Percentiles rank a stretch among this genome's conserved stretches.
phyloP scores from a whole-genome alignment of 2,329 filamentous ascomycete species.

The Beauveria caledonica region DNA sequence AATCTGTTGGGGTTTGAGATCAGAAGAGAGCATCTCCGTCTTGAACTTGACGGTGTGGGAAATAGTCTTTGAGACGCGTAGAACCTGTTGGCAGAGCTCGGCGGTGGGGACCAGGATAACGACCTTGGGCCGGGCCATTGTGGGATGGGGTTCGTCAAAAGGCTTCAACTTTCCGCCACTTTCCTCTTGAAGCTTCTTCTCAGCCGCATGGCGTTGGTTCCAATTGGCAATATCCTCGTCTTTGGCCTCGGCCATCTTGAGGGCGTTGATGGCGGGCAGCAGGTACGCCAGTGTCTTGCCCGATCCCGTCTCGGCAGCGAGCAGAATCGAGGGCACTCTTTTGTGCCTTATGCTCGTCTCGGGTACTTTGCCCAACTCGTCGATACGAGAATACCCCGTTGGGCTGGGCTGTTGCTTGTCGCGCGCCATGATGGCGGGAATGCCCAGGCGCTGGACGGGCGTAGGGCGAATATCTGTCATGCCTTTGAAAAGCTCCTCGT shows the following conservation, averaged over 20 bases:
- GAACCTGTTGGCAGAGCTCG: constrained; percentile 85
- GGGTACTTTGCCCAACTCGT: constrained; percentile 32
- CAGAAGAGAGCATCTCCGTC: constrained; percentile 72
- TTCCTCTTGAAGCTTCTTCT: constrained; percentile 48
- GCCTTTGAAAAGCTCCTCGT: constrained; percentile 63
- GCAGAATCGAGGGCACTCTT: constrained; percentile 48
- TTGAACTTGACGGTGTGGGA: constrained; percentile 84
- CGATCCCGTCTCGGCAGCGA: constrained; percentile 93
- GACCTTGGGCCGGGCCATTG: constrained; percentile 69
- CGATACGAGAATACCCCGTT: too few species aligned
- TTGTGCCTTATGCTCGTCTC: constrained; percentile 3
- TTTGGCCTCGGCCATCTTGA: constrained; percentile 66
- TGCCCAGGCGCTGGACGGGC: constrained; percentile 80
- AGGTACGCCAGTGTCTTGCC: constrained; percentile 95
- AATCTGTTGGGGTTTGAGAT: constrained; percentile 69
- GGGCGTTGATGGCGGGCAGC: constrained; percentile 71
- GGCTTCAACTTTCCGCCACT: constrained; percentile 51
- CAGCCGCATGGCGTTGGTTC: constrained; percentile 44
- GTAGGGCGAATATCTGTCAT: constrained; percentile 73
- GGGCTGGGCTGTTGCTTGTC: too few species aligned
- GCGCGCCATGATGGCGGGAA: constrained; percentile 62
- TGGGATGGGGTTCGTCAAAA: constrained; percentile 62
- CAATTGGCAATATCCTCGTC: constrained; percentile 53
- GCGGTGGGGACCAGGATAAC: constrained; percentile 87
- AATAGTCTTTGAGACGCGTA: constrained; percentile 68